Percentiles rank a stretch among this genome's conserved stretches.
Conservation (phyloP, 192 early-diverging fungal genomes). For the Lobosporangium transversale region DNA sequence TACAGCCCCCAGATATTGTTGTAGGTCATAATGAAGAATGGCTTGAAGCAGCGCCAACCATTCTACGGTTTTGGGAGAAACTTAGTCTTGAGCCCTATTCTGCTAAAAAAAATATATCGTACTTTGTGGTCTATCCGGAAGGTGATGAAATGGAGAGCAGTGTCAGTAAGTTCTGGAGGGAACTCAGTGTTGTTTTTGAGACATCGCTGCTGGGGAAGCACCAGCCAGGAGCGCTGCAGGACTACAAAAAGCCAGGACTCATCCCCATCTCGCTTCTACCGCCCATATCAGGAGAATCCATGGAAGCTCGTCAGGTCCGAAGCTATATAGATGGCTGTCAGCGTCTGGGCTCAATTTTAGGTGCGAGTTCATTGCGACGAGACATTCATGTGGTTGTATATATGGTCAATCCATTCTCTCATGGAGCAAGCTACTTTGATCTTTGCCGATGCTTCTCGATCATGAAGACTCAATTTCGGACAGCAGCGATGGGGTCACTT, state of each 20-base stretch:
- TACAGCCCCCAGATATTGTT: conserved; percentile 61
- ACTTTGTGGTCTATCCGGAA: conserved; percentile 63
- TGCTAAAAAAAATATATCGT: conserved; percentile 58
- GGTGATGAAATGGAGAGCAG: conserved; percentile 48
- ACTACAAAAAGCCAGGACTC: conserved; percentile 56
- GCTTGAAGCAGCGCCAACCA: conserved; percentile 60
- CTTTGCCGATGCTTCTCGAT: conserved; percentile 61
- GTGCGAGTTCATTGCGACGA: conserved; percentile 32
- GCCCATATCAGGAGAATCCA: conserved; percentile 41
- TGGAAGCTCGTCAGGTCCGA: conserved; percentile 49
- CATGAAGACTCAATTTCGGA: conserved; percentile 55
- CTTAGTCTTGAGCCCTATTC: conserved; percentile 65
- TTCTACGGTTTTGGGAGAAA: conserved; percentile 67
- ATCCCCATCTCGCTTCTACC: conserved; percentile 57
- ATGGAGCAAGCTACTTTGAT: conserved; percentile 57
- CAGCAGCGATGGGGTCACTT: conserved; percentile 23
- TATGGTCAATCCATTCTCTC: conserved; percentile 61
- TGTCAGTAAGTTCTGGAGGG: conserved; percentile 54
- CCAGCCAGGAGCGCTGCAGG: conserved; percentile 51
- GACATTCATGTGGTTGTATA: conserved; percentile 62
- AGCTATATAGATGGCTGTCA: conserved; percentile 62
- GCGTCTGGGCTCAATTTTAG: conserved; percentile 54
- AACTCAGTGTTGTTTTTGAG: conserved; percentile 59
- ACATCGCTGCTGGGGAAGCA: conserved; percentile 59
- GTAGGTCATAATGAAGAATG: conserved; percentile 63